Evolutionary conservation across 768 basidiomycete genomes (phyloP).

Genomic region (Calocybe indica): DNA sequence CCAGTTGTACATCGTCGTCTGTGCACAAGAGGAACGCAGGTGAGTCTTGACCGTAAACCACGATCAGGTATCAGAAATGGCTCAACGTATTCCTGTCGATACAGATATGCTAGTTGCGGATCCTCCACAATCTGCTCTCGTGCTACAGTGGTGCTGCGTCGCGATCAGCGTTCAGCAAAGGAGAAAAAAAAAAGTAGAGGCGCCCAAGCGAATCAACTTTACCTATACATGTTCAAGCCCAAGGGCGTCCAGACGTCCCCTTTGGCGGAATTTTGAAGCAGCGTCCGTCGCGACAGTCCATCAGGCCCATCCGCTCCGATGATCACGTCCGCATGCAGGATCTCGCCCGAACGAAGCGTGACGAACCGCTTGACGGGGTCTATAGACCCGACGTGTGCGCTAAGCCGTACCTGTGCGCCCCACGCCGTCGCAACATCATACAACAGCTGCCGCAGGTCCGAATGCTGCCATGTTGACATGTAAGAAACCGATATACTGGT

Average conservation of each 20-base stretch:
- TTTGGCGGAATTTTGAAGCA: constrained; percentile 16
- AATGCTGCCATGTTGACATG: constrained; percentile 30
- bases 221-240: constrained; percentile 39
- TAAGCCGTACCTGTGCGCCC: constrained; percentile 36
- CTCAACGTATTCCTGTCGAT: constrained; percentile 16
- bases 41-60: no score
- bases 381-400: constrained; percentile 21
- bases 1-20: constrained; percentile 26
- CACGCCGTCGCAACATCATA: constrained; percentile 34
- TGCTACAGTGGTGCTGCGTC: constrained; percentile 31
- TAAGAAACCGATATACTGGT: not conserved
- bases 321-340: constrained; percentile 42
- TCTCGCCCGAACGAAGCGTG: constrained; percentile 32
- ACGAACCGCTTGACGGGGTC: constrained; percentile 23
- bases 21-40: not conserved
- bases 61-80: not conserved
- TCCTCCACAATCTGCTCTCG: constrained; percentile 31
- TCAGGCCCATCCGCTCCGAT: constrained; percentile 50
- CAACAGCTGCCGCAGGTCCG: constrained; percentile 43
- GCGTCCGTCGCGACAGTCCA: constrained; percentile 30
- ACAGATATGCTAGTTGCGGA: constrained; percentile 28
- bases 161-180: not conserved
- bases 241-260: constrained; percentile 18
- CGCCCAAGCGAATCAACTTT: constrained; percentile 3
- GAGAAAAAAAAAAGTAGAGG: not conserved